These are phyloP conservation scores for Echium plantagineum DNA, from an alignment of 257 asterid genomes.

Conservation along the genomic window DNA sequence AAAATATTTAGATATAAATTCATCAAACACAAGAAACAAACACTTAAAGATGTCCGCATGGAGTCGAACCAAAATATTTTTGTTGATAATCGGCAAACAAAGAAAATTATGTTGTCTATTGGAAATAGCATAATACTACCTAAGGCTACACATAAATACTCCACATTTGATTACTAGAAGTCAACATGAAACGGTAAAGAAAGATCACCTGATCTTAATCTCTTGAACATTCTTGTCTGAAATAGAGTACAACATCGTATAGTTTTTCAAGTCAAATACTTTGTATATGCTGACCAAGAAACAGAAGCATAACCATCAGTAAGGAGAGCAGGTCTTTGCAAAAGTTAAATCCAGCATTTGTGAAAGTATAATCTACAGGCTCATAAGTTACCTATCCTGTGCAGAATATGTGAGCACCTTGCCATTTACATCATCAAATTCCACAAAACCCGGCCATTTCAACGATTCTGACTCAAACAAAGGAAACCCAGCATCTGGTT, in stretches of 20 bases:
- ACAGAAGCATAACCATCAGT: conserved; percentile 12
- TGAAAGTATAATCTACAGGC: not conserved
- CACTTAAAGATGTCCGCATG: too few species aligned
- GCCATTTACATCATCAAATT: conserved; percentile 96
- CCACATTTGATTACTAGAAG: too few species aligned
- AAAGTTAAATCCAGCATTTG: not conserved
- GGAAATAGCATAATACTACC: too few species aligned
- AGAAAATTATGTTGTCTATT: too few species aligned
- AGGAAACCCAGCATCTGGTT: conserved; percentile 95
- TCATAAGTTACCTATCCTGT: conserved; percentile 61
- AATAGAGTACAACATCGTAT: conserved; percentile 84
- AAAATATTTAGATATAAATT: too few species aligned
- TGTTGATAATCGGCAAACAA: too few species aligned
- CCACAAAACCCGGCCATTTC: conserved; percentile 99
- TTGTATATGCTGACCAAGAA: conserved; percentile 57
- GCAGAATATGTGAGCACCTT: conserved; percentile 95
- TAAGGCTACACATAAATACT: too few species aligned
- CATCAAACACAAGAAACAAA: too few species aligned
- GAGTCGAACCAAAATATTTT: too few species aligned
- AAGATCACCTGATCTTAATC: conserved; percentile 39
- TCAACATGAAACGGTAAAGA: not conserved
- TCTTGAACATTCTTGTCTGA: conserved; percentile 81
- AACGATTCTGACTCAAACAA: conserved; percentile 91
- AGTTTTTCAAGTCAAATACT: conserved; percentile 55
- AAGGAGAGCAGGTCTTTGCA: conserved; percentile 3